Evolutionary conservation across 2,329 filamentous ascomycete species (phyloP), one percentile per base, ranked within the genome.

Genomic region (Trichoderma koningiopsis): DNA sequence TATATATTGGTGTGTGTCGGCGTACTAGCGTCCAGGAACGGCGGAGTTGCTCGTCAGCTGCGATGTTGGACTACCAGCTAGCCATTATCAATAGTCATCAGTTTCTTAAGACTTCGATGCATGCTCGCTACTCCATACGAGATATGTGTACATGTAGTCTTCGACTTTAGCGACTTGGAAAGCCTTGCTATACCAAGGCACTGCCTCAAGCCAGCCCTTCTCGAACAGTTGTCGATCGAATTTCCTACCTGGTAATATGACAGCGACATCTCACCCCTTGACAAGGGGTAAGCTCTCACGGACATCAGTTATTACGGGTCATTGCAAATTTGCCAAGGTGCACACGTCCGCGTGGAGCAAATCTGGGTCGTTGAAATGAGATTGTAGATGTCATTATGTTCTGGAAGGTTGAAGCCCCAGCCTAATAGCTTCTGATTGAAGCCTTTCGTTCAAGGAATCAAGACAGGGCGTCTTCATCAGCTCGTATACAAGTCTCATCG

Each of bases 321-420:
- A 29, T 58, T 66, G 16, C 53, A 58, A 43, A 58, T 35, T 57
- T 47, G 63, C 53, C 55, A 57, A 57, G 63, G 29, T 19, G 7
- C 63, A 27, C 27, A 53, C 27, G 40, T 49, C 53, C 22, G 37
- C 62, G 62, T 66, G 62, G 62, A 66, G 62, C 61, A 64, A 22
- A 57, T 56, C 60, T 68, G 49, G 33, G 58, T 43, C 52, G 24
- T n/a, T 68, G 52, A 63, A 68, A 63, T 68, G 59, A 68, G 37
- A 37, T 47, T 27, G 33, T 37, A 57, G 57, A 37, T 57, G 62
- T 65, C 62, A 57, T 57, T 35, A 68, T 57, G 53, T 68, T 63
- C 67, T 68, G 57, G 67, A 68, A 68, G 67, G 58, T 63, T 57
- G 35, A 33, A 14, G 49, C 47, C 22, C 49, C 55, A 58, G 24